Evolutionary conservation across 2,329 filamentous ascomycete species (phyloP), one percentile per base, ranked within the genome.

Genomic region (Colletotrichum sp.): DNA sequence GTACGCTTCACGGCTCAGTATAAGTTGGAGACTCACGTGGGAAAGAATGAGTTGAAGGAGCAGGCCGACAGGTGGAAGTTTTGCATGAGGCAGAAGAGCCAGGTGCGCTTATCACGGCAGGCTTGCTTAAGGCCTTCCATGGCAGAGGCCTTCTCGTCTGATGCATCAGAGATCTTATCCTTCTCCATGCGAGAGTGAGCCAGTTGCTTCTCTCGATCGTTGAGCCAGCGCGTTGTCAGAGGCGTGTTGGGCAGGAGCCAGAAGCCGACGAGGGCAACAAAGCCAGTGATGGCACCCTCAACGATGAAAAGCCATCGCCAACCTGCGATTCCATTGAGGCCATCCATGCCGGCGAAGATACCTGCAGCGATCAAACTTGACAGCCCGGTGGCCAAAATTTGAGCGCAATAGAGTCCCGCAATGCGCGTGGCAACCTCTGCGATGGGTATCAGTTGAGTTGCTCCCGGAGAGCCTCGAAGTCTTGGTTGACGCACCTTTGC

Each of bases 321-420:
- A 6, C 93, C 93, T 2, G 87, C 82, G 5, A 93, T 84, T 2
- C 91, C 92, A 5, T 84, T 84, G 1, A 88, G 84, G 13, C 90
- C 88, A 72, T 92, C 87, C 75, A 94, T 88, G 36, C 90, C 89
- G 16, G 85, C 84, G 0, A 91, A 92, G 68, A 95, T 93, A 5
- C 92, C 89, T 2, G 91, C 91, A 4, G 91, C 90, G n/a, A 93
- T 86, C 26, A 93, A 84, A 2, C 92, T 93, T 0, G 92, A 92
- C 79, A 95, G 94, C 0, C 93, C 93, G 1, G 92, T 92, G 1
- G 91, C 92, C 8, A 95, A 88, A 18, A 95, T 86, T 6, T 92
- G 91, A 0, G 92, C 94, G 2, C 91, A 91, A 74, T 89, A 86
- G 0, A 86, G 87, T 8, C 93, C 86, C 10, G 91, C 90, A 24